Conservation (phyloP, 192 early-diverging fungal genomes). For the Pilaira anomala region DNA sequence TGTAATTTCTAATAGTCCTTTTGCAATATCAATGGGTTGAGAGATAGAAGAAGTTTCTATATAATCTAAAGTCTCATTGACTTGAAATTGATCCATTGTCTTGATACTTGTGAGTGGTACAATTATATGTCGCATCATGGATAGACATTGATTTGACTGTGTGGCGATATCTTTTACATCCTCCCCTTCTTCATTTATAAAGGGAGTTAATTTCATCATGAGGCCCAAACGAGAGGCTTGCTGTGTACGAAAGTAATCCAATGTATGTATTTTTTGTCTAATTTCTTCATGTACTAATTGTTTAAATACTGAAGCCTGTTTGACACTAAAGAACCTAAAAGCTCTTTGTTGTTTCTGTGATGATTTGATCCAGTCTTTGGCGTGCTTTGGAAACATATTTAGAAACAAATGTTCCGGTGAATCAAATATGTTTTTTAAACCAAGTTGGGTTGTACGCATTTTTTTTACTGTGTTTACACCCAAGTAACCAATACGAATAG, state of each 20-base stretch:
- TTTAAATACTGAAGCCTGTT: conserved; percentile 32
- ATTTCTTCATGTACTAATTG: conserved; percentile 60
- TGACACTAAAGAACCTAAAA: conserved; percentile 22
- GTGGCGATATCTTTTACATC: conserved; percentile 21
- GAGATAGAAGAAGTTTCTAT: not conserved
- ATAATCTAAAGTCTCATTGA: not conserved
- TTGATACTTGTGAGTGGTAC: conserved; percentile 19
- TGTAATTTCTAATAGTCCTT: conserved; percentile 18
- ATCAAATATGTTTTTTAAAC: not conserved
- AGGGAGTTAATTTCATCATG: conserved; percentile 42
- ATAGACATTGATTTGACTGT: conserved; percentile 14
- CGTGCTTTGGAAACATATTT: conserved; percentile 20
- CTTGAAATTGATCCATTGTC: not conserved
- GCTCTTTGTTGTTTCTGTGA: conserved; percentile 31
- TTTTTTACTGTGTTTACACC: too few relatives aligned
- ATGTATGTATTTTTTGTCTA: conserved; percentile 42
- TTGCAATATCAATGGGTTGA: not conserved
- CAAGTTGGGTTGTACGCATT: too few relatives aligned
- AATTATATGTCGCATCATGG: conserved; percentile 17
- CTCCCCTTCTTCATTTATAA: conserved; percentile 16
- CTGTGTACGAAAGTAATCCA: conserved; percentile 47
- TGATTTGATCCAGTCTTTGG: conserved; percentile 17
- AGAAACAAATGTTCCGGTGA: not conserved
- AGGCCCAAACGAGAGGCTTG: conserved; percentile 67
- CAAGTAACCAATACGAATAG: too few relatives aligned